A percentile compares a stretch with the other conserved stretches of the same genome.
Conservation (phyloP, 305 asterid genomes). For the Fraxinus platypoda region DNA sequence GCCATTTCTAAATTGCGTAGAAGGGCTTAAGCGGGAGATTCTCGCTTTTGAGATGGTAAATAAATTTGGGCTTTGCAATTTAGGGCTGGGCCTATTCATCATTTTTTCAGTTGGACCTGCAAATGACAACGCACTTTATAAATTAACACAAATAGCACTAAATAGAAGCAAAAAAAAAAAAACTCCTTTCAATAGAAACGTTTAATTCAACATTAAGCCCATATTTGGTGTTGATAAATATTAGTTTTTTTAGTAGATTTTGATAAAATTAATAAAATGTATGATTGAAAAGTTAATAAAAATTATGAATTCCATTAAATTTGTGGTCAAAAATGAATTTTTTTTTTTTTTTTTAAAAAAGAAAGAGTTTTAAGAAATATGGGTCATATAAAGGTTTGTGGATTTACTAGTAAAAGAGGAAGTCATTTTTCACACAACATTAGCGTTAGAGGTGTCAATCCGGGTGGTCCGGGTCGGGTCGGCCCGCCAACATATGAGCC, state of each 20-base stretch:
- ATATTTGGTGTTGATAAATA: neutral
- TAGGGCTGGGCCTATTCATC: constrained; percentile 14
- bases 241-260: no score
- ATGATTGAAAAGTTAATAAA: no score
- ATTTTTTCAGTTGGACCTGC: neutral
- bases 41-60: constrained; percentile 11
- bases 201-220: neutral
- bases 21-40: constrained; percentile 38
- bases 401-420: neutral
- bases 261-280: neutral
- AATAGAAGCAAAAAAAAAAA: neutral
- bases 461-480: no score
- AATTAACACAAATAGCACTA: neutral
- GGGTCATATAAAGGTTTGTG: neutral
- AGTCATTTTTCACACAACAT: neutral
- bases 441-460: no score
- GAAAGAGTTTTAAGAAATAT: no score
- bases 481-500: no score
- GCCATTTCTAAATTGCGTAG: constrained; percentile 44
- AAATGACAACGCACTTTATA: neutral
- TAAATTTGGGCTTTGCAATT: neutral
- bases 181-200: neutral
- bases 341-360: no score
- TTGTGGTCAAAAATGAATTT: neutral
- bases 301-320: no score